phyloP scores from a whole-genome alignment of 208 protist genomes.

The Acanthamoeba royreba region DNA sequence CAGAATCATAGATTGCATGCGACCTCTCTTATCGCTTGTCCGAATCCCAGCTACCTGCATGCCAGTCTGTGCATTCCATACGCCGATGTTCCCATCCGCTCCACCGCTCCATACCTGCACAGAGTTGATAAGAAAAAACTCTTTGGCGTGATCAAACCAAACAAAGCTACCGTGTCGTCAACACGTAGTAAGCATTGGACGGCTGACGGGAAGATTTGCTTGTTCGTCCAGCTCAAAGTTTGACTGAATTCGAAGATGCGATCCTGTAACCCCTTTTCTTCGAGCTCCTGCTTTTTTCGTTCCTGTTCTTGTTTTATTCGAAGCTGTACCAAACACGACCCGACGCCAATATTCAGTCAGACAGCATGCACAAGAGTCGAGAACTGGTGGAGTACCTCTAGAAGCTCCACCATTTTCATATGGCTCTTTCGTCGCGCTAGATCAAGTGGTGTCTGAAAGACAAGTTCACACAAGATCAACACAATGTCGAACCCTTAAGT shows the following conservation, averaged over 20 bases:
- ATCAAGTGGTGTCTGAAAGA: background rate
- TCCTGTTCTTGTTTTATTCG: slow-evolving; percentile 11
- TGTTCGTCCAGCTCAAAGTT: background rate
- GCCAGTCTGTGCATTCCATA: slow-evolving; percentile 6
- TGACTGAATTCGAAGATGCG: slow-evolving; percentile 27
- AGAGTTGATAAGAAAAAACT: background rate
- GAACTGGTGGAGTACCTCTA: no score
- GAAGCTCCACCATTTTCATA: background rate
- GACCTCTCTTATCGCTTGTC: background rate
- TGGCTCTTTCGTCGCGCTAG: background rate
- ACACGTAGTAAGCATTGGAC: background rate
- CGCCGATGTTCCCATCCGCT: background rate
- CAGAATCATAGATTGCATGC: slow-evolving; percentile 4
- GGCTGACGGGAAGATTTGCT: background rate
- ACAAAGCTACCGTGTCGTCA: background rate
- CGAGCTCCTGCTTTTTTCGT: background rate
- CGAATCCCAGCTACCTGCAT: background rate
- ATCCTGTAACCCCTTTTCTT: background rate
- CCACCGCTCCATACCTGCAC: background rate
- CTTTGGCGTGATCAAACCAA: background rate
- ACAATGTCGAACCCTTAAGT: no score
- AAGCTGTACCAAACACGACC: no score
- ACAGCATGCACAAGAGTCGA: no score
- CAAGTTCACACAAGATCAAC: no score
- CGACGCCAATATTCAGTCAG: no score